A percentile compares a stretch with the other conserved stretches of the same genome.
Conservation (phyloP, 352 stramenopile species). For the Phytophthora uliginosa region DNA sequence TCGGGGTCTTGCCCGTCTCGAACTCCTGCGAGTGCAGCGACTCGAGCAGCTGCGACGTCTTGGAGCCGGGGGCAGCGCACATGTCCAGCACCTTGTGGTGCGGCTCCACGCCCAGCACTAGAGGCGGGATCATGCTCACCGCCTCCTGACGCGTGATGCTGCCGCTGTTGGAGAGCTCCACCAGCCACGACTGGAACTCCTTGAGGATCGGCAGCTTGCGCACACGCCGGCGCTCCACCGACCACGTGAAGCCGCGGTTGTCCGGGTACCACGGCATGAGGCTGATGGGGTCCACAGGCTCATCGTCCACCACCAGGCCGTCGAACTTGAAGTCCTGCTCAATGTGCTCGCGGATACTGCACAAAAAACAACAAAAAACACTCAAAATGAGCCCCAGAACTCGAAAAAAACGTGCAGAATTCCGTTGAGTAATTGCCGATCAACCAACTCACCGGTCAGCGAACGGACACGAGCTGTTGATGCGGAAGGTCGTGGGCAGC, state of each 20-base stretch:
- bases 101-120: constrained; percentile 96
- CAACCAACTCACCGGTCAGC: constrained; percentile 62
- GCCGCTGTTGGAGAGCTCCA: constrained; percentile 94
- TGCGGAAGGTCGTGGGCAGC: constrained; percentile 95
- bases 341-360: constrained; percentile 89
- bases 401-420: neutral
- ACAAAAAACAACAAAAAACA: neutral
- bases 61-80: constrained; percentile 99
- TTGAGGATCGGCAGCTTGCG: constrained; percentile 93
- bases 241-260: constrained; percentile 92
- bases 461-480: constrained; percentile 93
- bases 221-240: constrained; percentile 89
- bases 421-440: neutral
- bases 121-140: constrained; percentile 99
- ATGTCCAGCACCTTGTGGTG: constrained; percentile 97
- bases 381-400: constrained; percentile 11
- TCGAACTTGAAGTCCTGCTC: constrained; percentile 89
- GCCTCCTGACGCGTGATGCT: constrained; percentile 98
- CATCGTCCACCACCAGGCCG: constrained; percentile 80
- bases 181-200: constrained; percentile 97
- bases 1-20: constrained; percentile 81
- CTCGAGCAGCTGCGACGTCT: constrained; percentile 99
- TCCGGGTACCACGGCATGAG: constrained; percentile 93
- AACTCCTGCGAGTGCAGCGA: constrained; percentile 89
- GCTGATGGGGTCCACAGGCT: constrained; percentile 86